Base-by-base conservation (phyloP, 164 flowering plant species). In the Sextonia rubra region DNA sequence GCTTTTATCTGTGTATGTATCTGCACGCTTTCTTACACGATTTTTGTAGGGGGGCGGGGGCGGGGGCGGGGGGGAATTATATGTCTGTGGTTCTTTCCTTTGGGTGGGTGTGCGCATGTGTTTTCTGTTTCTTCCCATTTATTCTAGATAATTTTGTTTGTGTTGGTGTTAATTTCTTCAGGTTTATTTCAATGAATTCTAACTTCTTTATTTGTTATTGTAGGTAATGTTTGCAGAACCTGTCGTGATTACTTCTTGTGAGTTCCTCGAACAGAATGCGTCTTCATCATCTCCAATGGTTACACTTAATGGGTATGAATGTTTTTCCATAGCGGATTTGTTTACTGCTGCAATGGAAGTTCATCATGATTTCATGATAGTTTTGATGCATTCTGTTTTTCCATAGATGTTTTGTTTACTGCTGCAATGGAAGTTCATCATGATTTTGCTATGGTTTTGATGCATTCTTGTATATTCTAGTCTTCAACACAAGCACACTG, bases 171-270 rank as follows among this genome's bases (percentile, higher is more conserved):
- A 37, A 37, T 7, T 52, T 52, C 58, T 52, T 52, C 20, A 14
- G n/a, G 58, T 52, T 52, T 52, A 4, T 52, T 52, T 52, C 58
- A 52, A 52, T 20, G n/a, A 15, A 52, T 52, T 52, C n/a, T n/a
- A n/a, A n/a, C n/a, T 20, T 20, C 58, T 15, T 52, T 17, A 52
- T 52, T 48, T 44, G 15, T 14, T 47, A 60, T 6, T 80, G 65
- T 86, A 96, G 99, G 97, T 93, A 24, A 71, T 88, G 64, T 96
- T 93, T 90, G 82, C 94, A 32, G 99, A 93, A 74, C 95, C 98
- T 25, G 77, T 96, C 62, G 93, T 96, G n/a, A 84, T 96, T 64
- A 87, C 90, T 75, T 96, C 97, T 3, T 96, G 99, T 71, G 99
- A 96, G 83, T 89, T 96, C 73, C 84, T 96, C 29, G 99, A 96